Conservation (phyloP, 352 stramenopile genomes). For the Globisporangium solare region DNA sequence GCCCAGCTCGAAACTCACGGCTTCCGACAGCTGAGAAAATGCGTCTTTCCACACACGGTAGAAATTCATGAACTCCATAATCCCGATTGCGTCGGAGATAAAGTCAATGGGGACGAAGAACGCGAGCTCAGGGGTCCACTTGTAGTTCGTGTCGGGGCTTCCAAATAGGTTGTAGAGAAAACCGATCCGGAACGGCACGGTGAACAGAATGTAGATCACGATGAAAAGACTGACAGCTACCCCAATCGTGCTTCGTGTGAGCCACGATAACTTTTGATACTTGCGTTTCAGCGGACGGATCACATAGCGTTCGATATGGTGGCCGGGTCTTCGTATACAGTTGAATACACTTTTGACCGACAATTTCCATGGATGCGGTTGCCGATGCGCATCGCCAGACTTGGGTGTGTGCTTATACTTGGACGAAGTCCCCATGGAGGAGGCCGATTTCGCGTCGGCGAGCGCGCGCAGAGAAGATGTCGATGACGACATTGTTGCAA, state of each 20-base stretch:
- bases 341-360: not conserved
- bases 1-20: conserved; percentile 35
- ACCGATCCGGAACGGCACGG: conserved; percentile 56
- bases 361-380: not conserved
- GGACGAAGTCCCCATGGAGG: not conserved
- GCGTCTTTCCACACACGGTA: conserved; percentile 30
- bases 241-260: conserved; percentile 31
- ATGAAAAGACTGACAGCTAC: conserved; percentile 20
- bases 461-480: not conserved
- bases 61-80: conserved; percentile 40
- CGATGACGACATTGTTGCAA: not conserved
- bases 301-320: conserved; percentile 12
- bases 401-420: not conserved
- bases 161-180: conserved; percentile 63
- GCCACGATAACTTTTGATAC: conserved; percentile 39
- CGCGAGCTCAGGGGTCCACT: conserved; percentile 42
- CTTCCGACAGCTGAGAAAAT: conserved; percentile 32
- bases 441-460: not conserved
- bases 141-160: not conserved
- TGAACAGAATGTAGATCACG: conserved; percentile 49
- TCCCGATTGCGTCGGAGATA: conserved; percentile 35
- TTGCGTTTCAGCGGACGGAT: conserved; percentile 22
- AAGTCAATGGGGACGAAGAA: conserved; percentile 34
- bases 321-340: not conserved
- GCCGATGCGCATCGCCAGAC: not conserved